Evolutionary conservation across 768 basidiomycete species (phyloP).

Genomic region (Amanita phalloides): DNA sequence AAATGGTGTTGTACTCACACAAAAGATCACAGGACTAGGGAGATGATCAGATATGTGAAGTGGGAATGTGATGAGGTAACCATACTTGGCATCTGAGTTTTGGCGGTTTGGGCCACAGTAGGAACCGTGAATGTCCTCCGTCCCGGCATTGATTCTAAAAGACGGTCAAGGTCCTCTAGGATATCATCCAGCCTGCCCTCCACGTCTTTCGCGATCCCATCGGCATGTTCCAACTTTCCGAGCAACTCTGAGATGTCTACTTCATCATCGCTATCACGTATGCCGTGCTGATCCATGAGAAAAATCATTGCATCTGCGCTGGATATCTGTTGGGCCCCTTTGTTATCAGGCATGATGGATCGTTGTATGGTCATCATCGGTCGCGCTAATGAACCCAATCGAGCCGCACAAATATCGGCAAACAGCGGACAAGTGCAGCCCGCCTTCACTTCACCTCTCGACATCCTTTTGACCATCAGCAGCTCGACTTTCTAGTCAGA

Average conservation of each 20-base stretch:
- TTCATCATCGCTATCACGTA: too few species aligned
- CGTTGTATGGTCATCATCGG: background rate
- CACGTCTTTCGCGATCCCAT: conserved; percentile 48
- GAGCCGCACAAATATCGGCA: background rate
- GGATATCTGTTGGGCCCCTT: background rate
- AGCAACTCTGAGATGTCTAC: conserved; percentile 29
- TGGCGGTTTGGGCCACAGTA: background rate
- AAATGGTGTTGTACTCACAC: background rate
- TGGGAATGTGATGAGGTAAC: background rate
- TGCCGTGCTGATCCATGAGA: background rate
- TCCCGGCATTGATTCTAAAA: conserved; percentile 35
- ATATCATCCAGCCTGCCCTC: conserved; percentile 22
- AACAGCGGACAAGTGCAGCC: conserved; percentile 32
- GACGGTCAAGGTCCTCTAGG: conserved; percentile 43
- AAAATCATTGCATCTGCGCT: conserved; percentile 5
- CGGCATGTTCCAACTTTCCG: conserved; percentile 42
- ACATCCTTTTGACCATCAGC: conserved; percentile 33
- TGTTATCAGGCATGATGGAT: conserved; percentile 1
- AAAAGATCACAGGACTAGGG: background rate
- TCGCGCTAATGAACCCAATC: background rate
- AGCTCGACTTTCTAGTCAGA: conserved; percentile 39
- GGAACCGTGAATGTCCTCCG: background rate
- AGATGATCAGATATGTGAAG: background rate
- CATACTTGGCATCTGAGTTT: background rate
- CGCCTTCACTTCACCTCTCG: conserved; percentile 37